Evolutionary conservation across 2,329 filamentous ascomycete genomes (phyloP), one percentile per base, ranked within the genome.

Genomic region (Purpureocillium lavendulum): DNA sequence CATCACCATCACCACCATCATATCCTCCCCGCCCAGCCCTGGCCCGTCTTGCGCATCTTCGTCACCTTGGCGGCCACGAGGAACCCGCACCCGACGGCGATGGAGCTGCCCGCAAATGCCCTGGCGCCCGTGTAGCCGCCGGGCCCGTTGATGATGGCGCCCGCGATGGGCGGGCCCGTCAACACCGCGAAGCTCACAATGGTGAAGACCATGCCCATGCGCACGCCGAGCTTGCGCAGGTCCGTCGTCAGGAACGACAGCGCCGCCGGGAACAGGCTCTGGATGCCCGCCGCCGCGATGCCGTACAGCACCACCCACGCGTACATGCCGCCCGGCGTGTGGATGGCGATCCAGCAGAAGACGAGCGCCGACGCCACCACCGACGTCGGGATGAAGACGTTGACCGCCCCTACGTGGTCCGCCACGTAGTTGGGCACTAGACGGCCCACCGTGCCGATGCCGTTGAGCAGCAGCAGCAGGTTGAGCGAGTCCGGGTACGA

Each of bases 401-500:
- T 86, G 42, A 86, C 55, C 0, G 74, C 66, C 0, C 82, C 82
- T 14, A 63, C 40, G 8, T 56, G 54, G 60, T 84, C 79, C 3
- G 80, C 78, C 2, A 80, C 47, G 45, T 69, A 62, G 52, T 71
- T 77, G 1, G 78, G 78, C 1, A 77, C 46, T 10, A 82, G 42
- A 1, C 81, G 73, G 9, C 78, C 77, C 3, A 74, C 41, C 12
- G 76, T 41, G 2, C 80, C 77, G 10, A 78, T 65, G 15, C 73
- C 78, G 57, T 85, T 87, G 51, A 84, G 64, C 4, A 84, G 62
- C 18, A 84, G 65, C 11, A 86, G 61, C 7, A 85, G 56, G 49
- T 80, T 72, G 36, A 84, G 69, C 4, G 77, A 70, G 28, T 67
- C 62, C 3, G 59, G 59, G 51, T 71, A 74, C 3, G 56, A 54